Base-by-base conservation (phyloP, 176 grass and related monocot genomes). In the Miscanthus lutarioriparius region DNA sequence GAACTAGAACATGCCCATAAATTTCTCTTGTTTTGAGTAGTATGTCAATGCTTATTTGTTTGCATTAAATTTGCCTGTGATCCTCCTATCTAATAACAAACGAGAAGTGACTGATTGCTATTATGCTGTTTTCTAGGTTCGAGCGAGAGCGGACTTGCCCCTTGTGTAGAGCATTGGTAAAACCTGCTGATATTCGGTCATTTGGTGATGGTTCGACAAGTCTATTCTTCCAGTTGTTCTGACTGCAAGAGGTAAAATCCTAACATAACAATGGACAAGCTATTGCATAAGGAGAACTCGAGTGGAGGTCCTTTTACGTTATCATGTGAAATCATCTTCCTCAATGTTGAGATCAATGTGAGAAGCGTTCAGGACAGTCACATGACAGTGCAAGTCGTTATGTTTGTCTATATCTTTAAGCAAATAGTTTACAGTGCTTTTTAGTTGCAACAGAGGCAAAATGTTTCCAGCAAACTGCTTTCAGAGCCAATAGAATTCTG, bases 161-260 rank as follows among this genome's bases (percentile, higher is more conserved):
- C 78, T 87, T 96, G 62, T 96, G 94, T 80, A 90, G 94, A 74
- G 91, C 94, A 79, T 83, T 96, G 77, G 94, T 96, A 84, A 96
- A 96, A 86, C 91, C 93, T 23, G 91, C 91, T 75, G 93, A 96
- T 87, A 92, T 96, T 80, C 93, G 88, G 64, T 96, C 93, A 89
- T 96, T 96, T 89, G 88, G 91, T 83, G 94, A 96, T 91, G 94
- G 91, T 74, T 96, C 94, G 19, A 96, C 94, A 59, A 93, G 94
- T 86, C 88, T 96, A 45, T 96, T 96, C 80, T 96, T 96, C 86
- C 94, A 96, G 84, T 85, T 96, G 79, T 96, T 93, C 84, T 96
- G 85, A 81, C 63, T 30, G 23, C 67, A 79, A 74, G 59, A 23
- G 68, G 39, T 6, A 63, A 84, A 76, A 63, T 22, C 5, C 84